Evolutionary conservation across 257 asterid species (phyloP).

Genomic region (Cynanchum wilfordii): DNA sequence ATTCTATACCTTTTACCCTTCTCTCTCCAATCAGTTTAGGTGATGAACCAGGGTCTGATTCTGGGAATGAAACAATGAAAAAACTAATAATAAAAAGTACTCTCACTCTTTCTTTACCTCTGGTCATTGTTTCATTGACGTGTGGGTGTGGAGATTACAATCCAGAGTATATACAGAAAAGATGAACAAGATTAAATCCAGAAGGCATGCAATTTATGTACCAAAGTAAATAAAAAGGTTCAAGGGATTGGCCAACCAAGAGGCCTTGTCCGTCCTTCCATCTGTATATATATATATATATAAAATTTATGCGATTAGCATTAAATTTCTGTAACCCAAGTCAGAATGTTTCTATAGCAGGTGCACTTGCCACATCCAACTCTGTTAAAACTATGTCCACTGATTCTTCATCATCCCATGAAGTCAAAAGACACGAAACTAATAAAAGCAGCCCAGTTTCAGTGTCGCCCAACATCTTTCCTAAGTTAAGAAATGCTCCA

Average conservation of each 20-base stretch:
- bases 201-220: no score
- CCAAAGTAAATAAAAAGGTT: no score
- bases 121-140: no score
- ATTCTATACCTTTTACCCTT: no score
- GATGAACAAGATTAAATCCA: no score
- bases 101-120: no score
- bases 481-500: conserved; percentile 32
- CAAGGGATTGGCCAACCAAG: neutral
- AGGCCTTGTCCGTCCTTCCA: neutral
- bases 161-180: no score
- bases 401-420: neutral
- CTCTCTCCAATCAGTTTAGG: no score
- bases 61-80: no score
- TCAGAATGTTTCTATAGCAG: neutral
- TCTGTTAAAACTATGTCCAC: conserved; percentile 9
- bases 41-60: no score
- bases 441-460: conserved; percentile 17
- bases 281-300: neutral
- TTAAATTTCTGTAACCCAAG: neutral
- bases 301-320: neutral
- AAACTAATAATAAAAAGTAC: no score
- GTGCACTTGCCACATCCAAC: conserved; percentile 6
- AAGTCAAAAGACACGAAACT: conserved; percentile 2
- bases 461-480: conserved; percentile 18
- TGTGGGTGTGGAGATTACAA: no score